Conservation (phyloP, 1,139 yeast genomes). For the Keqinozyma sinolaborantium region DNA sequence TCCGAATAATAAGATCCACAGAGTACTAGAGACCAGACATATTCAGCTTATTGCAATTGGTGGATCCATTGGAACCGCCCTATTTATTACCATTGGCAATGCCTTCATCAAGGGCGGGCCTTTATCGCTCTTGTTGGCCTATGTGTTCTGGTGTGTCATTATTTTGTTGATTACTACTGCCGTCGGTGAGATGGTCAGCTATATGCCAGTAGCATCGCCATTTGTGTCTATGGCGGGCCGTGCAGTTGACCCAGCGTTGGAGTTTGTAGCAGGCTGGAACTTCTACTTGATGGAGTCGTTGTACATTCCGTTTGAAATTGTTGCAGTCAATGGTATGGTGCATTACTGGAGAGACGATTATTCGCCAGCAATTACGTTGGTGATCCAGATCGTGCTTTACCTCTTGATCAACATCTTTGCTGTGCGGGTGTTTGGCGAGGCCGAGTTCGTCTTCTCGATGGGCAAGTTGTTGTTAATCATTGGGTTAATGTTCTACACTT, state of each 20-base stretch:
- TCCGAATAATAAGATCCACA: slow-evolving; percentile 13
- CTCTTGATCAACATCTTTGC: slow-evolving; percentile 64
- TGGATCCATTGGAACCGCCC: slow-evolving; percentile 69
- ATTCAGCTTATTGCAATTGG: slow-evolving; percentile 83
- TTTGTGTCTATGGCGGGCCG: slow-evolving; percentile 51
- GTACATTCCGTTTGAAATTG: slow-evolving; percentile 75
- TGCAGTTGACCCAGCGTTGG: slow-evolving; percentile 61
- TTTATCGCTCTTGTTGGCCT: slow-evolving; percentile 38
- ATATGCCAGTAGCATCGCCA: slow-evolving; percentile 66
- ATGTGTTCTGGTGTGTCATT: slow-evolving; percentile 43
- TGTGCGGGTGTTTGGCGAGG: slow-evolving; percentile 69
- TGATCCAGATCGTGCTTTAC: slow-evolving; percentile 59
- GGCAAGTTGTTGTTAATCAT: slow-evolving; percentile 67
- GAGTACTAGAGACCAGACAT: slow-evolving; percentile 59
- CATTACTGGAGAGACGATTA: slow-evolving; percentile 77
- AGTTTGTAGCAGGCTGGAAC: slow-evolving; percentile 76
- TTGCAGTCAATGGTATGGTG: slow-evolving; percentile 70
- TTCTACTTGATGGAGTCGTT: slow-evolving; percentile 74
- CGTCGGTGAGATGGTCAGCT: slow-evolving; percentile 80
- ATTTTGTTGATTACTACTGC: slow-evolving; percentile 62
- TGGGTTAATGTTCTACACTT: slow-evolving; percentile 68
- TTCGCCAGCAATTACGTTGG: slow-evolving; percentile 59
- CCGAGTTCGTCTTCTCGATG: slow-evolving; percentile 74
- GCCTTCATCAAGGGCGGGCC: slow-evolving; percentile 44
- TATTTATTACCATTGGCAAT: slow-evolving; percentile 45